Percentiles rank a stretch among this genome's conserved stretches.
phyloP scores from a whole-genome alignment of 345 rosid genomes.

The Salix dunnii region DNA sequence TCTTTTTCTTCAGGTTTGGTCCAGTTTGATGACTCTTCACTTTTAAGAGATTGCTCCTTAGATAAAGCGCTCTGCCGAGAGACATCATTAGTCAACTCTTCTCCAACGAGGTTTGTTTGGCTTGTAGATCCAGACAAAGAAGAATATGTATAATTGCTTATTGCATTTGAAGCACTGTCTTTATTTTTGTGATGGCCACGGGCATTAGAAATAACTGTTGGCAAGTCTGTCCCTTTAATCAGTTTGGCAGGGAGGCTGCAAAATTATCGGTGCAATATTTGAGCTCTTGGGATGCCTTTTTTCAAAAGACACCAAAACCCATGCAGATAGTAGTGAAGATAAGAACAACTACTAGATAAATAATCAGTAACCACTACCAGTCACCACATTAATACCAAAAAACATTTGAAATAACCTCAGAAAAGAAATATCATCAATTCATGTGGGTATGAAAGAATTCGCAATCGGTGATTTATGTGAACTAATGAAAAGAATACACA shows the following conservation, averaged over 20 bases:
- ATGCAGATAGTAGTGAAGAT: not conserved
- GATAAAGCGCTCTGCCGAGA: conserved; percentile 32
- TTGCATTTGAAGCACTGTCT: conserved; percentile 33
- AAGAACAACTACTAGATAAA: not conserved
- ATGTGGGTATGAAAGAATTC: not conserved
- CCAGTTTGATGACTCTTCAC: conserved; percentile 20
- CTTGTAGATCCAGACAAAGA: conserved; percentile 49
- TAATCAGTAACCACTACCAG: not conserved
- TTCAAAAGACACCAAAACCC: not conserved
- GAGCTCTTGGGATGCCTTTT: not conserved
- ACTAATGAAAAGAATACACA: not conserved
- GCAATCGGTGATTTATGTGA: not conserved
- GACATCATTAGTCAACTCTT: conserved; percentile 22
- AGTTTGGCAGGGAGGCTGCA: conserved; percentile 62
- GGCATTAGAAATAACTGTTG: conserved; percentile 48
- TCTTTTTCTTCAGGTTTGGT: conserved; percentile 28
- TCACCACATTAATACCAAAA: not conserved
- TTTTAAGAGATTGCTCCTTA: conserved; percentile 23
- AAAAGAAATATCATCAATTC: not conserved
- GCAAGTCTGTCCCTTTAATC: conserved; percentile 46
- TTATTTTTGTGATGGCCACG: conserved; percentile 34
- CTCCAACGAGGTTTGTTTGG: conserved; percentile 29
- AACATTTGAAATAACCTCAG: not conserved
- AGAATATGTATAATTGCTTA: conserved; percentile 29
- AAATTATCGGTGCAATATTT: conserved; percentile 8